Evolutionary conservation across 228 moss, liverwort and hornwort species (phyloP).

Genomic region (Sphagnum fallax): DNA sequence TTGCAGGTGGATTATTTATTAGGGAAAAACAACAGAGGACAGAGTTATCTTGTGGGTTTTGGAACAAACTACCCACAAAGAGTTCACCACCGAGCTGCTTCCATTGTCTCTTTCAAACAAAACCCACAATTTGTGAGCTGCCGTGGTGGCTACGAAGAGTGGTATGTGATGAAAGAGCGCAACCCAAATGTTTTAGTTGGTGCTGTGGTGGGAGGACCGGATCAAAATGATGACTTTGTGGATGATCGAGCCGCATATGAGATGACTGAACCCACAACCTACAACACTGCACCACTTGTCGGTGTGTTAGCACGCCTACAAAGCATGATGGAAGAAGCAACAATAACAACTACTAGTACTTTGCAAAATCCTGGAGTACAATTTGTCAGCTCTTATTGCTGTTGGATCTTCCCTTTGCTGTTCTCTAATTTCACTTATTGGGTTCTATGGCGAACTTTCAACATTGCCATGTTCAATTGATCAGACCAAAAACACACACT

Average conservation of each 20-base stretch:
- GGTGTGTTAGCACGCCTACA: constrained; percentile 21
- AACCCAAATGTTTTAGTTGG: constrained; percentile 27
- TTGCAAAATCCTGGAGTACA: no score
- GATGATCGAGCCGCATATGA: constrained; percentile 20
- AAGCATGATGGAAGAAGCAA: neutral
- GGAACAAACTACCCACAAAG: constrained; percentile 17
- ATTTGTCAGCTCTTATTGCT: no score
- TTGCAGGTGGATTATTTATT: constrained; percentile 34
- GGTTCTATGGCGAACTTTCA: no score
- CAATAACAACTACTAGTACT: no score
- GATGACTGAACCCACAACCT: constrained; percentile 19
- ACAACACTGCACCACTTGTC: constrained; percentile 23
- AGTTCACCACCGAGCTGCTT: constrained; percentile 33
- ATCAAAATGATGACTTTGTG: constrained; percentile 18
- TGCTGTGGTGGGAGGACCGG: constrained; percentile 36
- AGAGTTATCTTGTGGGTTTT: constrained; percentile 34
- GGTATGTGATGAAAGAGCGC: constrained; percentile 8
- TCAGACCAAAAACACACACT: no score
- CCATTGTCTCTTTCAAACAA: constrained; percentile 21
- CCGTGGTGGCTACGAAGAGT: constrained; percentile 16
- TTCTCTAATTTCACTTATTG: no score
- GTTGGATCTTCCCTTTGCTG: no score
- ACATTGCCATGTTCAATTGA: no score
- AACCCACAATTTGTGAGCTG: constrained; percentile 13
- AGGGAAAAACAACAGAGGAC: constrained; percentile 22